Conservation (phyloP, 805 yeast genomes). For the Candida pseudofarinosa region DNA sequence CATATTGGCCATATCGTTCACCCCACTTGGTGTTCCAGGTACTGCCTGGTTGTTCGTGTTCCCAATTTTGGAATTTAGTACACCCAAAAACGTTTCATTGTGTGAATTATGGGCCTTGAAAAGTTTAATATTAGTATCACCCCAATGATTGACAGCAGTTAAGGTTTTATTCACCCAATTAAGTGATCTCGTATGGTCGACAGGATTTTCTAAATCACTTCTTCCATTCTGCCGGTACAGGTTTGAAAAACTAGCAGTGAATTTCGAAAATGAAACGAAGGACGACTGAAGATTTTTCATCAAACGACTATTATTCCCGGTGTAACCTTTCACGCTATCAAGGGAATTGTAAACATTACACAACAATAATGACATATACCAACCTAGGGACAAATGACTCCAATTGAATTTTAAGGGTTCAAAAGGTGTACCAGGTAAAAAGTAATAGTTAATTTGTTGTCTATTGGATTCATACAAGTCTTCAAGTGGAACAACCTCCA, state of each 20-base stretch:
- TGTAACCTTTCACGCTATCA: slow-evolving; percentile 15
- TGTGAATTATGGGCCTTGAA: slow-evolving; percentile 38
- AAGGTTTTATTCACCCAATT: slow-evolving; percentile 26
- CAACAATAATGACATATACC: slow-evolving; percentile 72
- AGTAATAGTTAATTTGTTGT: slow-evolving; percentile 37
- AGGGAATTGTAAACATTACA: slow-evolving; percentile 43
- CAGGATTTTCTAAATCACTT: slow-evolving; percentile 6
- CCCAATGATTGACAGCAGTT: slow-evolving; percentile 48
- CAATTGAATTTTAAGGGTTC: slow-evolving; percentile 52
- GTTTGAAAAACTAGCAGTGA: slow-evolving; percentile 36
- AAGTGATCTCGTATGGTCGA: background rate
- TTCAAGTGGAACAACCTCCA: slow-evolving; percentile 35
- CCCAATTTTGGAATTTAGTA: slow-evolving; percentile 8
- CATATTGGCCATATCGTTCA: slow-evolving; percentile 46
- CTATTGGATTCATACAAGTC: slow-evolving; percentile 16
- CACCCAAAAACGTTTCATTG: slow-evolving; percentile 19
- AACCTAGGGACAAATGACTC: slow-evolving; percentile 62
- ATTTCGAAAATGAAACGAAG: slow-evolving; percentile 33
- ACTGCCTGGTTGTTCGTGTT: slow-evolving; percentile 8
- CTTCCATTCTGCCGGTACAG: slow-evolving; percentile 19
- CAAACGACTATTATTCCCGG: slow-evolving; percentile 25
- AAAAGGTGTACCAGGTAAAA: slow-evolving; percentile 39
- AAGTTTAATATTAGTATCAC: slow-evolving; percentile 44
- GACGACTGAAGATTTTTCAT: slow-evolving; percentile 38
- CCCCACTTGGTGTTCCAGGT: slow-evolving; percentile 34